Evolutionary conservation across 202 grass and related monocot species (phyloP).

Genomic region (Schoenoplectus tabernaemontani): DNA sequence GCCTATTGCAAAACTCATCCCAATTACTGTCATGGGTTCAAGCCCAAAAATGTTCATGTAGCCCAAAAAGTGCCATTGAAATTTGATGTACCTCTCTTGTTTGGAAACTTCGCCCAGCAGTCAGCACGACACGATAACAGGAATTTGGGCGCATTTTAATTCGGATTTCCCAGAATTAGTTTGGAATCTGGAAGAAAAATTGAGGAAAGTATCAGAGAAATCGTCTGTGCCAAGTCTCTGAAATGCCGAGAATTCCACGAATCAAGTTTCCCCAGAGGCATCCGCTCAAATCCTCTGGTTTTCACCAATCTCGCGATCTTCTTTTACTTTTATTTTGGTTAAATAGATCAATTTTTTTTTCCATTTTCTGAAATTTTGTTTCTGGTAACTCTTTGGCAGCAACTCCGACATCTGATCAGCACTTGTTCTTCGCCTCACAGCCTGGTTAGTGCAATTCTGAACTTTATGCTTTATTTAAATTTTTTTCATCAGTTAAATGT

Average conservation of each 20-base stretch:
- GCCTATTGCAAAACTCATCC: background rate
- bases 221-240: background rate
- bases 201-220: background rate
- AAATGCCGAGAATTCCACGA: conserved; percentile 74
- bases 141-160: background rate
- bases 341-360: conserved; percentile 1
- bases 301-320: background rate
- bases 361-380: background rate
- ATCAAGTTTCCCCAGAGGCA: conserved; percentile 78
- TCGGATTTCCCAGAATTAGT: background rate
- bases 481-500: conserved; percentile 39
- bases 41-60: background rate
- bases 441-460: conserved; percentile 25
- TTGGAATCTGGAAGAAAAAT: background rate
- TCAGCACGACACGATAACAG: background rate
- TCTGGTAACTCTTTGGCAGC: background rate
- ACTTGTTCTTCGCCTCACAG: background rate
- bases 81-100: background rate
- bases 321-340: background rate
- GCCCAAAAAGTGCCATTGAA: background rate
- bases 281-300: conserved; percentile 49
- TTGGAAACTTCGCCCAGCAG: background rate
- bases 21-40: background rate
- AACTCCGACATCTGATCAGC: background rate
- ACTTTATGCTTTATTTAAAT: conserved; percentile 14